Percentiles rank a stretch among this genome's conserved stretches.
Conservation (phyloP, 2,329 filamentous ascomycete genomes). For the Fusarium udum region DNA sequence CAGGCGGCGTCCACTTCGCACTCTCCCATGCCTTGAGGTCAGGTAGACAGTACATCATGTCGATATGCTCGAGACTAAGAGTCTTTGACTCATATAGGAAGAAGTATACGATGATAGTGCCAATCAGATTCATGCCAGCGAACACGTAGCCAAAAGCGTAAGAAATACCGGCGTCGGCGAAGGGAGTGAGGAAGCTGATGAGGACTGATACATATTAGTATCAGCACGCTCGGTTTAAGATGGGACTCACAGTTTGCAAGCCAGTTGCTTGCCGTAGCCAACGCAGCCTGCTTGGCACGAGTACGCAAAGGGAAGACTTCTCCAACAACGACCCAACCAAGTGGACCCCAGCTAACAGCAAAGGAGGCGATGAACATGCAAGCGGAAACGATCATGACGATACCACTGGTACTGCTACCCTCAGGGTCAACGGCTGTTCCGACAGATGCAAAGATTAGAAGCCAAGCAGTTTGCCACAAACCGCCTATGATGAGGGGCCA, state of each 20-base stretch:
- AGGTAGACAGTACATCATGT: slow-evolving; percentile 73
- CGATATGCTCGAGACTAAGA: slow-evolving; percentile 74
- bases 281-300: slow-evolving; percentile 62
- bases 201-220: slow-evolving; percentile 55
- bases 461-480: slow-evolving; percentile 73
- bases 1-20: slow-evolving; percentile 59
- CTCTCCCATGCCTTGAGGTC: slow-evolving; percentile 69
- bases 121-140: slow-evolving; percentile 67
- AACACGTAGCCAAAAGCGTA: slow-evolving; percentile 74
- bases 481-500: slow-evolving; percentile 72
- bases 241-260: slow-evolving; percentile 62
- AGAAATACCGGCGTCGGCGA: slow-evolving; percentile 69
- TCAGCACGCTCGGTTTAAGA: slow-evolving; percentile 13
- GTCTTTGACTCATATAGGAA: slow-evolving; percentile 74
- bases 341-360: slow-evolving; percentile 74
- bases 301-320: slow-evolving; percentile 71
- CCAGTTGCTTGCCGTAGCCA: slow-evolving; percentile 67
- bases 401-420: slow-evolving; percentile 61
- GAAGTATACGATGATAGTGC: slow-evolving; percentile 70
- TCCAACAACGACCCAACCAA: slow-evolving; percentile 73
- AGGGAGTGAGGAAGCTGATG: slow-evolving; percentile 73
- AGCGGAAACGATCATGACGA: slow-evolving; percentile 76
- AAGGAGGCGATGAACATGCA: slow-evolving; percentile 81
- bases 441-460: slow-evolving; percentile 71
- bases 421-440: slow-evolving; percentile 58